Evolutionary conservation across 805 yeast species (phyloP).

Genomic region (Candida fluviatilis): DNA sequence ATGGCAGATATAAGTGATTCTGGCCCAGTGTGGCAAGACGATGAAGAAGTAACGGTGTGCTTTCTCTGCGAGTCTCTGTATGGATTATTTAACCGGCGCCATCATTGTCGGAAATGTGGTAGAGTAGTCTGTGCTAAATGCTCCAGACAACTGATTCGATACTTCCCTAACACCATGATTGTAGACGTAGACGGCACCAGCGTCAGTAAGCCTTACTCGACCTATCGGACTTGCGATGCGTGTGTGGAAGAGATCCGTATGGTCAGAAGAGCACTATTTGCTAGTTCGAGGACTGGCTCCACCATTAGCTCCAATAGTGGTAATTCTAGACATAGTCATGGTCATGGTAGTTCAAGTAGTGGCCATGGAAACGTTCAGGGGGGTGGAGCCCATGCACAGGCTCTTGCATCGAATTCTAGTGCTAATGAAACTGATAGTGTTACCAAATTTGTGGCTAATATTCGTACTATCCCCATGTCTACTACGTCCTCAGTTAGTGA

Average conservation of each 20-base stretch:
- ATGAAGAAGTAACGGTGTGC: conserved; percentile 50
- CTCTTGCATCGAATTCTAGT: too few species aligned
- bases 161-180: conserved; percentile 56
- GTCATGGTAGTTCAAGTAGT: not conserved
- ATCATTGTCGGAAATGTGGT: conserved; percentile 84
- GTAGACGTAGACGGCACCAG: conserved; percentile 51
- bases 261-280: conserved; percentile 40
- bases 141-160: conserved; percentile 48
- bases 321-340: not conserved
- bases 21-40: conserved; percentile 67
- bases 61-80: conserved; percentile 50
- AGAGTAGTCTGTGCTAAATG: conserved; percentile 71
- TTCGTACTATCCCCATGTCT: conserved; percentile 15
- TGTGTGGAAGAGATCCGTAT: conserved; percentile 62
- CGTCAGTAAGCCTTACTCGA: conserved; percentile 47
- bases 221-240: conserved; percentile 71
- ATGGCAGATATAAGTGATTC: not conserved
- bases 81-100: conserved; percentile 65
- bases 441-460: conserved; percentile 17
- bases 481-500: conserved; percentile 14
- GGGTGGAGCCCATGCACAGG: too few species aligned
- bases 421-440: conserved; percentile 10
- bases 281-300: not conserved
- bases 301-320: not conserved
- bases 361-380: not conserved